A percentile compares a stretch with the other conserved stretches of the same genome.
Evolutionary conservation across 2,329 filamentous ascomycete species (phyloP).

Genomic region (Fusarium foetens): DNA sequence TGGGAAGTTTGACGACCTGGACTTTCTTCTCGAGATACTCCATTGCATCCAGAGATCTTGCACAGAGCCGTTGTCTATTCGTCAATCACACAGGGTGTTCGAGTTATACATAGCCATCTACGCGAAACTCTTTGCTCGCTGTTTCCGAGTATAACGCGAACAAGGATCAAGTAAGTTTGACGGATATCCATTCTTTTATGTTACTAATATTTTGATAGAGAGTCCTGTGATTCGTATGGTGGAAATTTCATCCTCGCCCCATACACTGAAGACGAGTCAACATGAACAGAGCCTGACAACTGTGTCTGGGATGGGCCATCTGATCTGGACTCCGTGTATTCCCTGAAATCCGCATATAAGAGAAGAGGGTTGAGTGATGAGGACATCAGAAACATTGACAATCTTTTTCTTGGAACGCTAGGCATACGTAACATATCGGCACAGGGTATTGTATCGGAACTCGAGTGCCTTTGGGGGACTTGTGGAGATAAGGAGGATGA

Average conservation of each 20-base stretch:
- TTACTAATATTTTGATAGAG: neutral
- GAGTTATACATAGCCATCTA: constrained; percentile 29
- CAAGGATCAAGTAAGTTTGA: neutral
- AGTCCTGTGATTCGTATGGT: neutral
- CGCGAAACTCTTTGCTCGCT: neutral
- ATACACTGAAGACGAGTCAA: neutral
- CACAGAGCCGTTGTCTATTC: neutral
- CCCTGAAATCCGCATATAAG: constrained; percentile 1
- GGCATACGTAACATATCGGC: neutral
- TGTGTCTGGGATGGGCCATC: constrained; percentile 29
- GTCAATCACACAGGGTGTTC: constrained; percentile 9
- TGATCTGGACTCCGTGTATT: neutral
- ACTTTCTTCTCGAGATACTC: constrained; percentile 26
- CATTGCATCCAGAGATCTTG: neutral
- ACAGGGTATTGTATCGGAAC: neutral
- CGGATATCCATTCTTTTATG: fast-evolving
- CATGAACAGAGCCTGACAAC: neutral
- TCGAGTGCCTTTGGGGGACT: neutral
- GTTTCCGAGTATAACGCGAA: neutral
- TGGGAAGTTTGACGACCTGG: neutral
- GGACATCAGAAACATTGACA: constrained; percentile 1
- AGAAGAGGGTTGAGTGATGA: neutral
- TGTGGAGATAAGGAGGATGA: neutral
- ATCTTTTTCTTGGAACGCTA: constrained; percentile 2
- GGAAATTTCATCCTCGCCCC: neutral